Base-by-base conservation (phyloP, 441 rosid genomes). In the Eruca vesicaria region DNA sequence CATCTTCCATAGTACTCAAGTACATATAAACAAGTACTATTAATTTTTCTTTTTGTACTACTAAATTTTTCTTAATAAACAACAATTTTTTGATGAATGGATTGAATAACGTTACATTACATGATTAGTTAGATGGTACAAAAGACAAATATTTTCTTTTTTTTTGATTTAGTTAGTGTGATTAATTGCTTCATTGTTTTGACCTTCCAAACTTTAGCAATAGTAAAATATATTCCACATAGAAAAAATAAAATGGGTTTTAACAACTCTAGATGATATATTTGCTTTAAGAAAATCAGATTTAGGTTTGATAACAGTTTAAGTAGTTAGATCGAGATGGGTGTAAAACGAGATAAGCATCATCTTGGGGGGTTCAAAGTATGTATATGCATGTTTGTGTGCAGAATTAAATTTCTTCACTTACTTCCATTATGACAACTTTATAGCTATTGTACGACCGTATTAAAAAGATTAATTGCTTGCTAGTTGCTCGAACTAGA, bases 271-370 rank as follows among this genome's bases (percentile, higher is more conserved):
- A 20, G 29, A 55, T 9, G 4, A 20, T 55, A 55, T 36, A 41
- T 14, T 43, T 65, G 41, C n/a, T 16, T 48, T 60, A 16, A 21
- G 6, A 16, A 2, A 67, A 9, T 1, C 7, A 52, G 26, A 50
- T 9, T 52, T 28, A 61, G 14, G 33, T 61, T 21, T 31, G 9
- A 11, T 15, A 75, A 36, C 48, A 52, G 5, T 19, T 68, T 15
- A n/a, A 19, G 31, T 20, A 29, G 48, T 19, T 52, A 62, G 26
- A 68, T 62, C 74, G 69, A 62, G 74, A 75, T 68, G 45, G 68
- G 68, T 48, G 78, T 74, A 74, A 74, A 60, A 60, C 73, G 45
- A 74, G 73, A 68, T n/a, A 57, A 52, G 74, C 74, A 75, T 75
- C 69, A 52, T 62, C 58, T 75, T 62, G 64, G 74, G 79, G 64